Evolutionary conservation across 768 basidiomycete species (phyloP).

Genomic region (Floccularia luteovirens): DNA sequence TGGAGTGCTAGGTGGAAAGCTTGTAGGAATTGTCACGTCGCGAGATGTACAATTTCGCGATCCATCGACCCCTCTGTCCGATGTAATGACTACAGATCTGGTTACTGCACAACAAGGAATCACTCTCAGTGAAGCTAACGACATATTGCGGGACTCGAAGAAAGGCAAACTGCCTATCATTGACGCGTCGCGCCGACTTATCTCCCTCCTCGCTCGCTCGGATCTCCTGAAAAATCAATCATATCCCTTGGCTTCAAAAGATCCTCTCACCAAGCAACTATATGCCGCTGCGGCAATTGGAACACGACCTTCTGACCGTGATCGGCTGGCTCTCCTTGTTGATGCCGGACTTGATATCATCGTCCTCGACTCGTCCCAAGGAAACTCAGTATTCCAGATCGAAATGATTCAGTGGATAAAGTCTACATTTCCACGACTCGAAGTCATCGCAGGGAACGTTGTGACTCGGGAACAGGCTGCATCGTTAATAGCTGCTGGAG

Average conservation of each 20-base stretch:
- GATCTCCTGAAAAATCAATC: constrained; percentile 97
- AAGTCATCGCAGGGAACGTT: constrained; percentile 96
- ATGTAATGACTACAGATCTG: constrained; percentile 86
- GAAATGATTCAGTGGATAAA: constrained; percentile 97
- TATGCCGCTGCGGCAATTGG: constrained; percentile 95
- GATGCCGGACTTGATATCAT: constrained; percentile 96
- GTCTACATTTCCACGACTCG: constrained; percentile 70
- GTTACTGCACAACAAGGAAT: constrained; percentile 86
- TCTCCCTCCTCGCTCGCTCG: constrained; percentile 87
- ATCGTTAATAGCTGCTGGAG: constrained; percentile 86
- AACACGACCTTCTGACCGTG: constrained; percentile 82
- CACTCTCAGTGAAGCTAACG: constrained; percentile 87
- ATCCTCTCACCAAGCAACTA: constrained; percentile 86
- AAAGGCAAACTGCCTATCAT: constrained; percentile 91
- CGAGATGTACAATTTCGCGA: constrained; percentile 94
- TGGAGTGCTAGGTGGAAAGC: constrained; percentile 81
- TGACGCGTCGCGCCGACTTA: constrained; percentile 42
- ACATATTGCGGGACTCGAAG: constrained; percentile 90
- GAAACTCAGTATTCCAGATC: constrained; percentile 88
- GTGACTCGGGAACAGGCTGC: constrained; percentile 98
- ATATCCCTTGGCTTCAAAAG: constrained; percentile 91
- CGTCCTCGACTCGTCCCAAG: constrained; percentile 93
- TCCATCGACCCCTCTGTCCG: constrained; percentile 51
- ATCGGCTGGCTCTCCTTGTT: constrained; percentile 77
- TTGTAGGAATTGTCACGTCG: constrained; percentile 93